Conservation (phyloP, 176 grass and related monocot genomes). For the Tuctoria greenei region DNA sequence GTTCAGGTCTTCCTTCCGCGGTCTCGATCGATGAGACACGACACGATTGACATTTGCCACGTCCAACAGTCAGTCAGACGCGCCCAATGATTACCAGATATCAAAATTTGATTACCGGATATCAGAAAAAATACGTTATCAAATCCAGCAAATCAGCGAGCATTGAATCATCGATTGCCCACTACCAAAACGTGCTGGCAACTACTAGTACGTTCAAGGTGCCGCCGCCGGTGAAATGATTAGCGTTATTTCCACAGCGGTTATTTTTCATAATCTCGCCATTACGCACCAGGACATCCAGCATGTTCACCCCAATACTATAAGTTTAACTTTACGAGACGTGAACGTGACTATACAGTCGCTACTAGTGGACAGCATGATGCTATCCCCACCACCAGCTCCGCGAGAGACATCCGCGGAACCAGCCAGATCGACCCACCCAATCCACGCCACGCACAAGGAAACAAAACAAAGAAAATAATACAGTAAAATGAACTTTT, state of each 20-base stretch:
- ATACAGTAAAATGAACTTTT: background rate
- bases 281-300: background rate
- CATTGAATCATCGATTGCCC: background rate
- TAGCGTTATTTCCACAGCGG: background rate
- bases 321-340: background rate
- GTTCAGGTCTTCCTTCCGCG: background rate
- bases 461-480: background rate
- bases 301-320: background rate
- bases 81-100: too few species aligned
- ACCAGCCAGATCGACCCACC: slow-evolving; percentile 32
- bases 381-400: slow-evolving; percentile 20
- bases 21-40: background rate
- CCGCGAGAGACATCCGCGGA: slow-evolving; percentile 7
- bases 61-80: too few species aligned
- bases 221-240: background rate
- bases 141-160: background rate
- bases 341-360: background rate
- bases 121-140: background rate
- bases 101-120: background rate
- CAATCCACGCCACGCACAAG: background rate
- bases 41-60: background rate
- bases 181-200: background rate
- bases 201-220: background rate
- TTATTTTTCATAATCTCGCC: background rate
- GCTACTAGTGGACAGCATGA: slow-evolving; percentile 1